Conservation (phyloP, 2,329 filamentous ascomycete genomes). For the Penicillium nordicum region DNA sequence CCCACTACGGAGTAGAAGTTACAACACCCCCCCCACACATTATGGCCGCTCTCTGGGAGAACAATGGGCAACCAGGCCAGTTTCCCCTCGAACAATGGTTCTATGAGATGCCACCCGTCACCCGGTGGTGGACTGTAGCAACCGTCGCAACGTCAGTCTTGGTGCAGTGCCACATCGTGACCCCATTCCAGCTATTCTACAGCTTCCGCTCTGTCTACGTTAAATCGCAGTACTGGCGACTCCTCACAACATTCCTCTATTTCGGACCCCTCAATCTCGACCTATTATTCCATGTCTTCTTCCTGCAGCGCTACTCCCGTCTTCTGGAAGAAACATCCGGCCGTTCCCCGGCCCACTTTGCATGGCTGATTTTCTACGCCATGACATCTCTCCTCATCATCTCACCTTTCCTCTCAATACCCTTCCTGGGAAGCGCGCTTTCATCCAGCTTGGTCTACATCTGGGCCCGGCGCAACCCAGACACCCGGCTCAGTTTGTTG, state of each 20-base stretch:
- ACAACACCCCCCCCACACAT: not conserved
- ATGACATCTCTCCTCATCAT: slow-evolving; percentile 74
- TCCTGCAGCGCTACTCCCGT: slow-evolving; percentile 91
- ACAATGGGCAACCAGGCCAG: slow-evolving; percentile 49
- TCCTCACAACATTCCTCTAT: slow-evolving; percentile 95
- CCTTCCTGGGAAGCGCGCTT: slow-evolving; percentile 89
- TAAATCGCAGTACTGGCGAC: slow-evolving; percentile 95
- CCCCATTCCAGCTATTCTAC: slow-evolving; percentile 94
- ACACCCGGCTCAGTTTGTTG: slow-evolving; percentile 83
- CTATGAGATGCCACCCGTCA: slow-evolving; percentile 96
- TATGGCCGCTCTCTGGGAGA: slow-evolving; percentile 47
- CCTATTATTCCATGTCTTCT: slow-evolving; percentile 96
- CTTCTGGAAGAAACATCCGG: slow-evolving; percentile 94
- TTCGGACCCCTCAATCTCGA: slow-evolving; percentile 93
- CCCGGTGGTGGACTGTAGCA: slow-evolving; percentile 93
- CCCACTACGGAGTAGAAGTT: not conserved
- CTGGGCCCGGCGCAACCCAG: slow-evolving; percentile 92
- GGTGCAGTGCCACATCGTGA: slow-evolving; percentile 89
- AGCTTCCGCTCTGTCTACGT: slow-evolving; percentile 87
- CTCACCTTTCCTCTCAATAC: slow-evolving; percentile 84
- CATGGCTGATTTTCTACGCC: slow-evolving; percentile 87
- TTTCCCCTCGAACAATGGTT: slow-evolving; percentile 96
- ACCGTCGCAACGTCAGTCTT: slow-evolving; percentile 82
- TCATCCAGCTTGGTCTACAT: slow-evolving; percentile 96
- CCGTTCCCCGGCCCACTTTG: slow-evolving; percentile 86